Evolutionary conservation across 2,329 filamentous ascomycete species (phyloP), one percentile per base, ranked within the genome.

Genomic region (Colletotrichum sp.): DNA sequence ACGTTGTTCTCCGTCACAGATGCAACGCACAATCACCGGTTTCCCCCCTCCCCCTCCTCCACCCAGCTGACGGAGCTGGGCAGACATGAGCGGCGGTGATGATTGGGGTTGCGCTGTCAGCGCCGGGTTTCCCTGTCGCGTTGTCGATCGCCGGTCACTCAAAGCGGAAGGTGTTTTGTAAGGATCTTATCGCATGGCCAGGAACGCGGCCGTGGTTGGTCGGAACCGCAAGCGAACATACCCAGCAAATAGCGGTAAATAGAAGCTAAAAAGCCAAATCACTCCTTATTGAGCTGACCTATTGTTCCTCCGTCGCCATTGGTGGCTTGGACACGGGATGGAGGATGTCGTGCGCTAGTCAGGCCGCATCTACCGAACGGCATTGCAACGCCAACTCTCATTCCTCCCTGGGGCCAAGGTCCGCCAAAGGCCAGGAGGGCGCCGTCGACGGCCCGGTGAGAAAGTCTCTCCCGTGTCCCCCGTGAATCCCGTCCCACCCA

Each of bases 121-220:
- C 54, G 47, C 67, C 29, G 62, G 55, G n/a, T 12, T 21, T 47
- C 54, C 57, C 57, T 43, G 57, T 38, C 57, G 38, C 43, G 15
- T 15, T 63, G 67, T 64, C 71, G 38, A 74, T 74, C 59, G 27
- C 54, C 64, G 54, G 61, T 63, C 68, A 21, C 64, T 64, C 21
- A 71, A 70, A 47, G 59, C 59, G 67, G 67, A 75, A 75, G 59
- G 71, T 74, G 66, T 65, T n/a, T 47, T 70, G 24, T 27, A 27
- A 27, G 31, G 55, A 68, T 57, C 71, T 71, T 74, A 74, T 74
- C 71, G 66, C 74, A 74, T 74, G 73, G 51, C 43, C 67, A 74
- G 73, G 70, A 69, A 73, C 67, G 43, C 57, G 31, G 43, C 51
- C 36, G 66, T 69, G 73, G 73, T 75, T 75, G 73, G 73, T 61